phyloP scores from a whole-genome alignment of 352 stramenopile species.

The Phytopythium kandeliae region DNA sequence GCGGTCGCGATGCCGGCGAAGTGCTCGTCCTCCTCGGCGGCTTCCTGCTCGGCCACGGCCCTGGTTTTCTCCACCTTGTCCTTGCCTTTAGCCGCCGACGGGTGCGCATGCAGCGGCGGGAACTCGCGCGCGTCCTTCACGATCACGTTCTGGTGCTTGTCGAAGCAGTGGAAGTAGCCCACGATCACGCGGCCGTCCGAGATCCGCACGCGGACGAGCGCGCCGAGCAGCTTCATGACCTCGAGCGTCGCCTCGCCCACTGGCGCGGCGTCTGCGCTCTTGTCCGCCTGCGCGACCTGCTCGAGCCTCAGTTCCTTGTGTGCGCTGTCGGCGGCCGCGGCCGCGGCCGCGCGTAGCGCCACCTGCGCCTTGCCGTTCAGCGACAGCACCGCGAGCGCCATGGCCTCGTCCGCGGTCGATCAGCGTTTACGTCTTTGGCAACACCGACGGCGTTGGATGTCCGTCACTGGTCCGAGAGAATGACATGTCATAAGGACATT shows the following conservation, averaged over 20 bases:
- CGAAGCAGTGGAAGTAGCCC: slow-evolving; percentile 70
- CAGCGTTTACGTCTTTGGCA: too few species aligned
- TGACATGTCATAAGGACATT: too few species aligned
- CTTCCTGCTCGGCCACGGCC: slow-evolving; percentile 12
- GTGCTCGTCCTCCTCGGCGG: slow-evolving; percentile 32
- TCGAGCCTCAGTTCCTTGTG: not conserved
- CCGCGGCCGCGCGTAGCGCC: slow-evolving; percentile 17
- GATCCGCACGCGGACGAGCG: slow-evolving; percentile 57
- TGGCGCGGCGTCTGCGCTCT: not conserved
- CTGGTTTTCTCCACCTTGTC: slow-evolving; percentile 11
- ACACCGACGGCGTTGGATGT: too few species aligned
- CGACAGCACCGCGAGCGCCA: slow-evolving; percentile 45
- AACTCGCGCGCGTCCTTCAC: slow-evolving; percentile 67
- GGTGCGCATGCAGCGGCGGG: slow-evolving; percentile 17
- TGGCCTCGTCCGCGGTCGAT: too few species aligned
- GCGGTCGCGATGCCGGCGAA: slow-evolving; percentile 16
- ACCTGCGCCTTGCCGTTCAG: slow-evolving; percentile 54
- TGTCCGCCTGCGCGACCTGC: slow-evolving; percentile 14
- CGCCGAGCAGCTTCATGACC: slow-evolving; percentile 56
- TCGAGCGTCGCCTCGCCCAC: slow-evolving; percentile 42
- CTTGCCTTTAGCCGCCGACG: slow-evolving; percentile 19
- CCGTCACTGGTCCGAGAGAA: too few species aligned
- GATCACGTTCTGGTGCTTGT: slow-evolving; percentile 82
- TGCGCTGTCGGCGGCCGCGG: not conserved
- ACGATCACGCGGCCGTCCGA: slow-evolving; percentile 63